Evolutionary conservation across 768 basidiomycete species (phyloP), one percentile per base, ranked within the genome.

Genomic region (Galerina sulciceps): DNA sequence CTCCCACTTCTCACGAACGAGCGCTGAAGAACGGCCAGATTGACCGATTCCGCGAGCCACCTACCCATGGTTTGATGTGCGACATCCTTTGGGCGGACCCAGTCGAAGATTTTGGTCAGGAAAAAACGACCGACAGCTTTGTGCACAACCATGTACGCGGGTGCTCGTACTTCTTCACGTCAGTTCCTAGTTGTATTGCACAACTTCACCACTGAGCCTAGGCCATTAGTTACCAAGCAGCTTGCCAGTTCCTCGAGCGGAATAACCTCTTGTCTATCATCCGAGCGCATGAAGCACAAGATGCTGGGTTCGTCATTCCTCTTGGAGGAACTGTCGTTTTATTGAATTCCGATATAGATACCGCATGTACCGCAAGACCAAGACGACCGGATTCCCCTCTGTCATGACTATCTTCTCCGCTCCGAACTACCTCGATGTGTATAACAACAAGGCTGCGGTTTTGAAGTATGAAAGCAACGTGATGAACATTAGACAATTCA

Each of bases 401-500:
- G 96, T 99, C 58, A 99, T 99, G 95, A 99, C 96, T n/a, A 95
- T 99, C 68, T 99, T 99, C 78, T 96, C 93, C 14, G 96, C 96
- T 8, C 97, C 97, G 41, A 96, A 98, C 72, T 98, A 98, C 70
- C 89, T 99, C 57, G 97, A 99, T 68, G 94, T 99, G 17, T 99
- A 99, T 76, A 94, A 96, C 76, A 99, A 99, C 79, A 99, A 99
- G 76, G 97, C 96, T 1, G 97, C 97, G 0, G 96, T 99, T 18
- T 85, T 99, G 69, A 99, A 99, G 77, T 99, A 99, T 69, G 97
- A 99, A 77, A 94, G 93, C 73, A 99, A 99, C 69, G 95, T 96
- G 54, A 92, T 98, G 88, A 98, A 97, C 74, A 98, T 98, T 67
- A 86, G 95, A 44, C 96, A 99, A 71, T 99, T 97, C 79, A 97